Base-by-base conservation (phyloP, 441 rosid species). In the Pelargonium myrrhifolium region DNA sequence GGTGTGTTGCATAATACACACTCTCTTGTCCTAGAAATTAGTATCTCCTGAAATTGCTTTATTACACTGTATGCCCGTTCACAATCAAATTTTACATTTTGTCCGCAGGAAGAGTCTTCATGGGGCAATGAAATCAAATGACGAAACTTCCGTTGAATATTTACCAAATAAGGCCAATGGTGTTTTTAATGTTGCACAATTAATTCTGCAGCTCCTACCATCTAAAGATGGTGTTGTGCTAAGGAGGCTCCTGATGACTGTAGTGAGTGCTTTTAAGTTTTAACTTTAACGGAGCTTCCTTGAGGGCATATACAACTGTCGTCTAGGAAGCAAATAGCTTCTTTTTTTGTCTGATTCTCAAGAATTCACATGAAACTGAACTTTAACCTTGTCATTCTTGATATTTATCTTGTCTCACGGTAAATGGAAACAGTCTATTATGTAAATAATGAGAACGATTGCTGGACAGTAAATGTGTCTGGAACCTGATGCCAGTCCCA, bases 191-290 rank as follows among this genome's bases (percentile, higher is more conserved):
- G 71, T 74, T 20, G 83, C 87, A 12, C 76, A 80, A 71, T 64
- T 87, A 74, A 80, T 93, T 60, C 63, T 87, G 78, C 83, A 68
- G 76, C 89, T 92, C 77, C 77, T 90, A 76, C 85, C 88, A 64
- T 87, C 97, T 56, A 87, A 83, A 77, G 83, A 89, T 37, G 99
- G 97, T 66, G 79, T 78, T 68, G 95, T 83, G 73, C 86, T 93
- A 56, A 82, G 99, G 75, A 88, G 88, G 75, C 95, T 93, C 74
- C 66, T 90, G 72, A 83, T 90, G 96, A 87, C 96, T 68, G 99
- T 92, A 58, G 99, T 90, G 70, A 85, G 95, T 87, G 69, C 64
- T 58, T 61, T 77, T 45, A 24, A 45, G 74, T 75, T 47, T 47
- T 14, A 47, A 47, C 55, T 47, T 47, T 3, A 18, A 14, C 15